Evolutionary conservation across 192 early-diverging fungal genomes (phyloP), one percentile per base, ranked within the genome.

Genomic region (Umbelopsis vinacea): DNA sequence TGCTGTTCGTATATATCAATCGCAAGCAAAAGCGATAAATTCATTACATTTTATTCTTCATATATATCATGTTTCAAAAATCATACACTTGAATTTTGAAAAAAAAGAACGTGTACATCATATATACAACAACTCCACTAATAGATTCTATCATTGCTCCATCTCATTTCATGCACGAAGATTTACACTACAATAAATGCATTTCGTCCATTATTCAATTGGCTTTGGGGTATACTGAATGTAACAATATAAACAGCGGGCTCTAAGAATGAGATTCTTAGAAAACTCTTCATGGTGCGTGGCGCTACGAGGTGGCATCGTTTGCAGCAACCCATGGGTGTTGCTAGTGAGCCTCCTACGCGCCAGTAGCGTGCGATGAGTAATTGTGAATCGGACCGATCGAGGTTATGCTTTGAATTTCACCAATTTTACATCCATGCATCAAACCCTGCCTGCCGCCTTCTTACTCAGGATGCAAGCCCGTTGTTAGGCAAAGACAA

Each of bases 1-100:
- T 85, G 23, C 50, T 71, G 22, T 76, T 77, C 63, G 63, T 85
- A 26, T 81, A 78, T 19, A 69, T 77, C 67, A 72, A 75, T 71
- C 68, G 73, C 33, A 72, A 78, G 24, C 68, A 54, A 21, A 74
- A 63, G 48, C 68, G 77, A 52, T 78, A 78, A 57, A 63, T 29
- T 24, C 53, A 54, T n/a, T 1, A 10, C 12, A 24, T 54, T 54
- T 14, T 17, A 63, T 63, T 17, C 4, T 37, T 37, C 33, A 63
- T 29, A 63, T 54, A 54, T 24, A 19, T 17, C 26, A 6, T 35
- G 11, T 63, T 29, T 63, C 48, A 50, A 50, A 26, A 22, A 63
- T 38, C n/a, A 17, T 50, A 21, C 48, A 3, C 29, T 29, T 29
- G 29, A 50, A 21, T 6, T 50, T 21, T 19, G 48, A 15, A 6